Evolutionary conservation across 164 flowering plant genomes (phyloP), one percentile per base, ranked within the genome.

Genomic region (Euptelea pleiosperma): DNA sequence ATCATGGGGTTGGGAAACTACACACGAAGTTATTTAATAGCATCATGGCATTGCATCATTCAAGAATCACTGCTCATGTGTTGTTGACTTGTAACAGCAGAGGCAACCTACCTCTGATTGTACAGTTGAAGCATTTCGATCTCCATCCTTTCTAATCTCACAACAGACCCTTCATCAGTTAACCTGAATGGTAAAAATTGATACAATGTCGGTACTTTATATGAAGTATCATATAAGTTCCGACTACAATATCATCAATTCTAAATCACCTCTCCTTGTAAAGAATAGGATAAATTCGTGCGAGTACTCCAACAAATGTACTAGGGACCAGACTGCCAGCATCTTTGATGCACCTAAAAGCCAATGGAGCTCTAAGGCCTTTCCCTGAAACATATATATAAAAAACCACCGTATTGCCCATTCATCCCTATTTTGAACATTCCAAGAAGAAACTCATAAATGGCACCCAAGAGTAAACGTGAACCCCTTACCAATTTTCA

Each of bases 101-200:
- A 21, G 44, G 36, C n/a, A 8, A 30, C 9, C 53, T 64, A 88
- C 99, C 97, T 93, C 47, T 88, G 89, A 55, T 77, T 78, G 75
- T 73, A 68, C 34, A 75, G 61, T 26, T 91, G 91, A 55, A 65
- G 39, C 54, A 70, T 57, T 72, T 76, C 73, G 53, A 70, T 60
- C 75, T 91, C 96, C 82, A 74, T 63, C 80, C 78, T 85, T 70
- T 82, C 93, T 53, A 96, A 84, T 75, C 97, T 83, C 48, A 91
- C 89, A 59, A 85, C 57, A 49, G 80, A 86, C 8, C 72, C 72
- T 56, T 91, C 91, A 61, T 63, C 48, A 42, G 48, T 61, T 43
- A 83, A 73, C 81, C 99, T 94, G 67, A 40, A 68, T 7, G 42
- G 22, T n/a, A 16, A 46, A 43, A 53, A 60, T 14, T 34, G 6